Conservation (phyloP, 2,329 filamentous ascomycete genomes). For the Cladobotryum mycophilum region DNA sequence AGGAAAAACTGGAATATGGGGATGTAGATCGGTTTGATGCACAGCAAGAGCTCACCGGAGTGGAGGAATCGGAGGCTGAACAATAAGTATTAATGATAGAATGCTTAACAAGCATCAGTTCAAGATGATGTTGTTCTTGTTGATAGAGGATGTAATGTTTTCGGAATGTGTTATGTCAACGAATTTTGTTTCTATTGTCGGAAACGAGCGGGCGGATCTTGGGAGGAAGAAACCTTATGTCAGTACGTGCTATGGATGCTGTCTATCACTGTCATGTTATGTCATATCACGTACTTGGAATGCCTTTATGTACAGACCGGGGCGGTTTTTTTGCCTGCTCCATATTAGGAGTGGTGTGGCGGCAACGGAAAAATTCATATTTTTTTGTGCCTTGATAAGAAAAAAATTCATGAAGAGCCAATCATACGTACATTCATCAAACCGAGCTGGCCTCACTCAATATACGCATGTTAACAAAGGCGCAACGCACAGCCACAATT, state of each 20-base stretch:
- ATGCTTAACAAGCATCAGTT: constrained; percentile 12
- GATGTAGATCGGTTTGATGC: constrained; percentile 41
- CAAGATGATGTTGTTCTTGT: constrained; percentile 12
- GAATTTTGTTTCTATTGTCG: constrained; percentile 17
- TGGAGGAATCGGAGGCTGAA: constrained; percentile 38
- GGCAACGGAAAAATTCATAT: neutral
- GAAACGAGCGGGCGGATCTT: neutral
- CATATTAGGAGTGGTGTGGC: neutral
- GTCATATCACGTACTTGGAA: neutral
- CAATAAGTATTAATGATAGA: constrained; percentile 4
- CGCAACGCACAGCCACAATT: neutral
- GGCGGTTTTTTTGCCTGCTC: neutral
- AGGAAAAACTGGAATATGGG: constrained; percentile 69
- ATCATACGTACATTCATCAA: neutral
- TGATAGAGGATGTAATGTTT: constrained; percentile 23
- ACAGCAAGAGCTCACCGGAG: constrained; percentile 44
- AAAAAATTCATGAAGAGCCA: neutral
- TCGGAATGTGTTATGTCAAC: constrained; percentile 23
- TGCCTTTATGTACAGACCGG: neutral
- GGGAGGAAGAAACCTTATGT: neutral
- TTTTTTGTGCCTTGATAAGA: neutral
- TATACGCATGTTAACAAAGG: neutral
- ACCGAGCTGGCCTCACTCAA: neutral
- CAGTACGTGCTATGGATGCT: neutral
- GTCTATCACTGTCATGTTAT: neutral